Evolutionary conservation across 106 monocot species (phyloP).

Genomic region (Gastrodia elata): DNA sequence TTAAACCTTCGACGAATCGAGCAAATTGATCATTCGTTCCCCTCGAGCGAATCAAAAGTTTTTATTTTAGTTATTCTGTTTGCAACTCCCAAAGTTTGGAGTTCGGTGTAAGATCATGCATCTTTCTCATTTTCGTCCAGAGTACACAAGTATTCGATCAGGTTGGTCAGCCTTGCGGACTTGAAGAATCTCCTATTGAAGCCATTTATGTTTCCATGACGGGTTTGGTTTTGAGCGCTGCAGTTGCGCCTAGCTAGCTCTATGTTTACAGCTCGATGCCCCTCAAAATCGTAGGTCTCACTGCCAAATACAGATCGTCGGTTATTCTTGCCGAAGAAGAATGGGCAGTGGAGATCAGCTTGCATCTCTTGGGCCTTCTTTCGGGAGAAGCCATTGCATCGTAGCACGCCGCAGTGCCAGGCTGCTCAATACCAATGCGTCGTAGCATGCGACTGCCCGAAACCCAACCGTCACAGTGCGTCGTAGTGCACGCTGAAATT

Average conservation of each 20-base stretch:
- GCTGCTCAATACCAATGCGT: no score
- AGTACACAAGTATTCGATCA: conserved; percentile 60
- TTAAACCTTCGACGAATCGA: no score
- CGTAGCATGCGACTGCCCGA: no score
- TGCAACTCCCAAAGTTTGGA: no score
- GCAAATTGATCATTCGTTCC: no score
- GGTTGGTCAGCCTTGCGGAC: conserved; percentile 53
- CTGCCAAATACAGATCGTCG: conserved; percentile 25
- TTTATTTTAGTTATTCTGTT: no score
- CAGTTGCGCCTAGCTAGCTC: conserved; percentile 88
- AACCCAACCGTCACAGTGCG: no score
- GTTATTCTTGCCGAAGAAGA: conserved; percentile 49
- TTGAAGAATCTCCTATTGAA: conserved; percentile 51
- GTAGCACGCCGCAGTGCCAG: no score
- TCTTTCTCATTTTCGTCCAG: conserved; percentile 53
- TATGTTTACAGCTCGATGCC: conserved; percentile 34
- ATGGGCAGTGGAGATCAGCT: conserved; percentile 33
- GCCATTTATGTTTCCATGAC: conserved; percentile 58
- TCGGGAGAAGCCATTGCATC: conserved; percentile 62
- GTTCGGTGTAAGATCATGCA: conserved; percentile 40
- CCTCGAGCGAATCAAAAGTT: no score
- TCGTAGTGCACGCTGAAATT: no score
- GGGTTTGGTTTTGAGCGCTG: conserved; percentile 78
- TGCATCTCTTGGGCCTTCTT: conserved; percentile 56
- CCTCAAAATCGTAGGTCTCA: conserved; percentile 46